phyloP scores from a whole-genome alignment of 768 basidiomycete genomes.

The Imleria badia region DNA sequence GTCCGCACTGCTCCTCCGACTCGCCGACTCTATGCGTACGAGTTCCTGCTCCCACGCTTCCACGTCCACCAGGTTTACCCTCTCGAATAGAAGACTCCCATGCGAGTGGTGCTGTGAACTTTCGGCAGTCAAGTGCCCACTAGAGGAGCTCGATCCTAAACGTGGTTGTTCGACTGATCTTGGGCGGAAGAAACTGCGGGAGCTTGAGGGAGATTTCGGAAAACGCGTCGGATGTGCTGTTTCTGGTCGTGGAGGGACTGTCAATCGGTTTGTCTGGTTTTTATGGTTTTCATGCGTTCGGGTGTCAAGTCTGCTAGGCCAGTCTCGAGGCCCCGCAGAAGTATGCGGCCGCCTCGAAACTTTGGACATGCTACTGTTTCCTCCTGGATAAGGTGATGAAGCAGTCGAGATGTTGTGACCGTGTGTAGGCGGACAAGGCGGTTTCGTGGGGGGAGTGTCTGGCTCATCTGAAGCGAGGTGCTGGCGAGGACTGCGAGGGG shows the following conservation, averaged over 20 bases:
- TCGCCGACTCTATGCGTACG: slow-evolving; percentile 63
- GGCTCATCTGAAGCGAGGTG: slow-evolving; percentile 9
- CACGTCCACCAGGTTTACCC: slow-evolving; percentile 38
- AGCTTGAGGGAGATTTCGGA: slow-evolving; percentile 9
- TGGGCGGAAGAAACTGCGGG: slow-evolving; percentile 21
- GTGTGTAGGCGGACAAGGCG: slow-evolving; percentile 16
- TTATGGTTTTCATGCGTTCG: slow-evolving; percentile 12
- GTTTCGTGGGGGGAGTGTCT: neutral
- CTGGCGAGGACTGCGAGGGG: slow-evolving; percentile 36
- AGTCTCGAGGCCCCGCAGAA: slow-evolving; percentile 69
- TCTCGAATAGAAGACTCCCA: slow-evolving; percentile 25
- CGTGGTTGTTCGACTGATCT: slow-evolving; percentile 29
- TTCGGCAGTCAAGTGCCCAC: slow-evolving; percentile 40
- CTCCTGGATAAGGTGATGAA: slow-evolving; percentile 31
- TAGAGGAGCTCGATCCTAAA: slow-evolving; percentile 40
- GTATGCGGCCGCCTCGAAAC: slow-evolving; percentile 63
- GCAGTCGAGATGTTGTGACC: slow-evolving; percentile 29
- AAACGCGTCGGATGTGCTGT: slow-evolving; percentile 23
- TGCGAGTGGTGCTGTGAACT: slow-evolving; percentile 14
- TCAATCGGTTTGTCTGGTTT: slow-evolving; percentile 14
- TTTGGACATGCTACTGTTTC: slow-evolving; percentile 30
- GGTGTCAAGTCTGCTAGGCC: slow-evolving; percentile 33
- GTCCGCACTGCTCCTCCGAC: slow-evolving; percentile 43
- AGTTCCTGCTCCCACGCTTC: slow-evolving; percentile 81
- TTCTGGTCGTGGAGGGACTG: slow-evolving; percentile 25